Evolutionary conservation across 2,329 filamentous ascomycete species (phyloP).

Genomic region (Colletotrichum sublineola): DNA sequence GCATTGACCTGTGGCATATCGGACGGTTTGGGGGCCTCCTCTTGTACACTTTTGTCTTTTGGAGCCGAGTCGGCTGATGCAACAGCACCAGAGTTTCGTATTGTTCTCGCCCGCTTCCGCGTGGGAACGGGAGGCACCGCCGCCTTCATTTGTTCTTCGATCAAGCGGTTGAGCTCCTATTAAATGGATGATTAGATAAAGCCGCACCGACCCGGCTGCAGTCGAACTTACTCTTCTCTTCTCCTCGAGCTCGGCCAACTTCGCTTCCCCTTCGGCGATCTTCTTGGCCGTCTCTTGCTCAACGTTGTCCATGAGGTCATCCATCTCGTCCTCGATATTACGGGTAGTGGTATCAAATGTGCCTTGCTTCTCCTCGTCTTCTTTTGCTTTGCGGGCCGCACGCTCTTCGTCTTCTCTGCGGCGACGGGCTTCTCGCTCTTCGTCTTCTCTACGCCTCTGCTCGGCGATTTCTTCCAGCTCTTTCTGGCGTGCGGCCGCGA

Average conservation of each 20-base stretch:
- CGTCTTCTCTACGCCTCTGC: conserved; percentile 56
- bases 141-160: conserved; percentile 56
- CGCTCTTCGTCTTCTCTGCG: conserved; percentile 54
- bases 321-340: conserved; percentile 54
- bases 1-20: conserved; percentile 10
- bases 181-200: conserved; percentile 3
- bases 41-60: not conserved
- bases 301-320: conserved; percentile 51
- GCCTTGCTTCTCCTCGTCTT: conserved; percentile 50
- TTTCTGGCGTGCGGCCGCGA: conserved; percentile 48
- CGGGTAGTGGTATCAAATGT: conserved; percentile 49
- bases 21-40: not conserved
- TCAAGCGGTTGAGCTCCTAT: conserved; percentile 58
- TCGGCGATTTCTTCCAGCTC: conserved; percentile 52
- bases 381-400: conserved; percentile 44
- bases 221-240: conserved; percentile 47
- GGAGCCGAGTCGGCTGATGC: not conserved
- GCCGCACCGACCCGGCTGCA: not conserved
- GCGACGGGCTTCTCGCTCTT: conserved; percentile 54
- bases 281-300: conserved; percentile 50
- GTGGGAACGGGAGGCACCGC: conserved; percentile 50
- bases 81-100: conserved; percentile 7
- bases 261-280: conserved; percentile 51
- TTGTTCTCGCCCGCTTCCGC: conserved; percentile 37
- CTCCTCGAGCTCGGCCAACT: conserved; percentile 51